phyloP scores from a whole-genome alignment of 805 yeast species.

The Grigorovia humatica region DNA sequence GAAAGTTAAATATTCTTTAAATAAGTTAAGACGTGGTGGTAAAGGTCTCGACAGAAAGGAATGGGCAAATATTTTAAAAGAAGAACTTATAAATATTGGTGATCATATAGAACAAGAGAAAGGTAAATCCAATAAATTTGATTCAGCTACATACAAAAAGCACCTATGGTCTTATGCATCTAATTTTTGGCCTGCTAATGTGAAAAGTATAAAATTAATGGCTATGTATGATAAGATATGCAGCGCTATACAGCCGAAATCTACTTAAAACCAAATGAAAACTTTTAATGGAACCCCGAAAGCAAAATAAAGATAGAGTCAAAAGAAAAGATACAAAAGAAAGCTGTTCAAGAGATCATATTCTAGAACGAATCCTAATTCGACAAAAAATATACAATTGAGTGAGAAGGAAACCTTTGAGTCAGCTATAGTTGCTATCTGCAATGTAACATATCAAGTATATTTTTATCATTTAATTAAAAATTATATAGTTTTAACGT shows the following conservation, averaged over 20 bases:
- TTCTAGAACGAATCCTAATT: neutral
- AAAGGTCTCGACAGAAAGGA: slow-evolving; percentile 64
- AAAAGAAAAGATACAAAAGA: too few species aligned
- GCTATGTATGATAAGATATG: slow-evolving; percentile 62
- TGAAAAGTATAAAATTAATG: slow-evolving; percentile 59
- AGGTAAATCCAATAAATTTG: slow-evolving; percentile 17
- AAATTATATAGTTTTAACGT: neutral
- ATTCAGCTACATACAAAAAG: slow-evolving; percentile 36
- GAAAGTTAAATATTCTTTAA: slow-evolving; percentile 58
- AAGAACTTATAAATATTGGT: slow-evolving; percentile 64
- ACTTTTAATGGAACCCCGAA: neutral
- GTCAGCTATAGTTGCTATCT: neutral
- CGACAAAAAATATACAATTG: neutral
- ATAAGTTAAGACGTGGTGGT: slow-evolving; percentile 58
- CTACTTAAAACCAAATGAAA: neutral
- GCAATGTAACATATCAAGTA: neutral
- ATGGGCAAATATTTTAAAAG: slow-evolving; percentile 62
- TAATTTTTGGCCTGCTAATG: slow-evolving; percentile 79
- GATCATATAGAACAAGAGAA: slow-evolving; percentile 47
- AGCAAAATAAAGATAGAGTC: neutral
- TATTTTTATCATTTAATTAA: neutral
- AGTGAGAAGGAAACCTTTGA: neutral
- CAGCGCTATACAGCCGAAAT: slow-evolving; percentile 2
- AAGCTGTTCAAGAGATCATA: too few species aligned
- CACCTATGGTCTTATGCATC: slow-evolving; percentile 82